Conservation (phyloP, 164 flowering plant genomes). For the Platanus orientalis region DNA sequence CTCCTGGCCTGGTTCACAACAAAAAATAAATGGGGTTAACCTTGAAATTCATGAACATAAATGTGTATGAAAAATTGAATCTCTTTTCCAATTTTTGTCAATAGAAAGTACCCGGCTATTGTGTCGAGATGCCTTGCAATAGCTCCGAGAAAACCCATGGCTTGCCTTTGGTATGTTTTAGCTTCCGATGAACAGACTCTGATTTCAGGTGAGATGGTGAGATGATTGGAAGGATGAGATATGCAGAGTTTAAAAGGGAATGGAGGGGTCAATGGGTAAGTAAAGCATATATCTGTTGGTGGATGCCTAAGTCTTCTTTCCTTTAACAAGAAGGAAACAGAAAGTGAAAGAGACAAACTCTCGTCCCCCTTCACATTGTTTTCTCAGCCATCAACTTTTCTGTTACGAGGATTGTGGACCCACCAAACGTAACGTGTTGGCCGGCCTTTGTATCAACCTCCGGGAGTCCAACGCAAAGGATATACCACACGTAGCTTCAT, state of each 20-base stretch:
- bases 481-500: too few relatives aligned
- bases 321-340: slow-evolving; percentile 18
- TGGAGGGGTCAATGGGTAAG: slow-evolving; percentile 3
- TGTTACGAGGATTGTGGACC: too few relatives aligned
- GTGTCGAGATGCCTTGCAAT: slow-evolving; percentile 55
- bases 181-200: background rate
- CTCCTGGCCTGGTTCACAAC: slow-evolving; percentile 58
- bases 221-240: background rate
- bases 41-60: background rate
- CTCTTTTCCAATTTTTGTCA: background rate
- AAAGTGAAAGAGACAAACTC: background rate
- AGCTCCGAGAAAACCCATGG: slow-evolving; percentile 60
- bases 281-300: slow-evolving; percentile 24
- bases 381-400: background rate
- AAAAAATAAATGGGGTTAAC: background rate
- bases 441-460: background rate
- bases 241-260: slow-evolving; percentile 1
- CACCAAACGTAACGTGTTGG: background rate
- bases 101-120: slow-evolving; percentile 50
- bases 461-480: too few relatives aligned
- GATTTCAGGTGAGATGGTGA: background rate
- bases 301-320: slow-evolving; percentile 24
- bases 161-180: background rate
- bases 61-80: background rate
- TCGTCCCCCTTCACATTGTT: background rate